Evolutionary conservation across 768 basidiomycete genomes (phyloP).

Genomic region (Kondoa malvinella): DNA sequence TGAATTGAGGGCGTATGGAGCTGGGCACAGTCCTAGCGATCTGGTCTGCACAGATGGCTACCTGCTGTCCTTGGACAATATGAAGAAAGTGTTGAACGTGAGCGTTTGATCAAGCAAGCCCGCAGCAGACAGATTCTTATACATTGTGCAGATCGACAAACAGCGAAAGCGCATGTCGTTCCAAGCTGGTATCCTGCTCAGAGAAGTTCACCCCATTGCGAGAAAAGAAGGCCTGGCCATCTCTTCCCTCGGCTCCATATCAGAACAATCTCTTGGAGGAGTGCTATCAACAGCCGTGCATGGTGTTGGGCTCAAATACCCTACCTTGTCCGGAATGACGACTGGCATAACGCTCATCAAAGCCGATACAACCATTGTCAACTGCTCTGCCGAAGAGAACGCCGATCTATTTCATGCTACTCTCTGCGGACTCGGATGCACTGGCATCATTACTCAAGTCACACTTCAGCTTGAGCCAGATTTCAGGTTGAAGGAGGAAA

Average conservation of each 20-base stretch:
- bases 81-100: not conserved
- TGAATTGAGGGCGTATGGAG: constrained; percentile 62
- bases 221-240: not conserved
- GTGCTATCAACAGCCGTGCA: constrained; percentile 88
- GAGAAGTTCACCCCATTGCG: not conserved
- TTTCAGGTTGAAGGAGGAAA: constrained; percentile 47
- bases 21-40: constrained; percentile 28
- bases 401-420: constrained; percentile 72
- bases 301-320: constrained; percentile 64
- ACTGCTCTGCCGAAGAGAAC: constrained; percentile 45
- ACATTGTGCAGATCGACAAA: not conserved
- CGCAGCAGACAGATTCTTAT: not conserved
- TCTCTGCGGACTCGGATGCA: constrained; percentile 74
- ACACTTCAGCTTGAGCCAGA: constrained; percentile 61
- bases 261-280: constrained; percentile 85
- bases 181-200: not conserved
- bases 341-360: constrained; percentile 56
- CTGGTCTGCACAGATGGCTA: constrained; percentile 3
- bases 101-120: not conserved
- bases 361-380: constrained; percentile 53
- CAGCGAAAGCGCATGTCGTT: not conserved
- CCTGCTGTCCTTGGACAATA: not conserved
- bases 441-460: constrained; percentile 68
- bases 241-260: constrained; percentile 54
- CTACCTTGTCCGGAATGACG: constrained; percentile 67